Base-by-base conservation (phyloP, 2,329 filamentous ascomycete genomes). In the Nannizziopsis barbatae region DNA sequence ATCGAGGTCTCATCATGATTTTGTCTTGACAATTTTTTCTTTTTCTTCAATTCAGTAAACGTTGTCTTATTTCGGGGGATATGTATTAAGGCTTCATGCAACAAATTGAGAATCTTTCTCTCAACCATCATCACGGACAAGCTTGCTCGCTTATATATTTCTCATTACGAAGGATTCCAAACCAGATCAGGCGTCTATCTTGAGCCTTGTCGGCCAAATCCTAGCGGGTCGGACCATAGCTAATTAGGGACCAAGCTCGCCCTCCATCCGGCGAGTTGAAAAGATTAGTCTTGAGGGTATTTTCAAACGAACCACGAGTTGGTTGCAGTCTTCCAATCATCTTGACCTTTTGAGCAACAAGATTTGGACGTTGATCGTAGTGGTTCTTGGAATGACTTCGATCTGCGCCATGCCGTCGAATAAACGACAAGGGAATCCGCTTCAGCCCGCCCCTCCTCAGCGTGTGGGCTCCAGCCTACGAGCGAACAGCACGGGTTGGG, bases 391-490 rank as follows among this genome's bases (percentile, higher is more conserved):
- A 15, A 22, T 40, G 36, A 27, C 37, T 22, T 41, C 22, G 37
- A 41, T 40, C 44, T 47, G 44, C 36, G 12, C 37, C 17, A 27
- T 47, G 44, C 35, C 15, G 22, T 40, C 44, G 44, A 46, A 46
- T 46, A 12, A 20, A 22, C n/a, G 18, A 12, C 12, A 10, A 10
- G 20, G 8, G 12, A 45, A 31, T 30, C 17, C 15, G 15, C 22
- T 27, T 20, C 14, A 41, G 20, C 12, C 20, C 6, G 17, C 15
- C 5, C 15, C 17, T 41, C 35, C n/a, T 6, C 12, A 14, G 10
- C 14, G 35, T 15, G 35, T 17, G 14, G 35, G 17, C 7, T n/a
- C n/a, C n/a, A n/a, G n/a, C n/a, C n/a, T 17, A 37, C n/a, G n/a
- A 37, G 7, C 17, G 12, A 14, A 37, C 35, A 27, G 22, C 22